phyloP scores from a whole-genome alignment of 371 early-diverging fungal genomes.

The Actinomortierella ambigua region DNA sequence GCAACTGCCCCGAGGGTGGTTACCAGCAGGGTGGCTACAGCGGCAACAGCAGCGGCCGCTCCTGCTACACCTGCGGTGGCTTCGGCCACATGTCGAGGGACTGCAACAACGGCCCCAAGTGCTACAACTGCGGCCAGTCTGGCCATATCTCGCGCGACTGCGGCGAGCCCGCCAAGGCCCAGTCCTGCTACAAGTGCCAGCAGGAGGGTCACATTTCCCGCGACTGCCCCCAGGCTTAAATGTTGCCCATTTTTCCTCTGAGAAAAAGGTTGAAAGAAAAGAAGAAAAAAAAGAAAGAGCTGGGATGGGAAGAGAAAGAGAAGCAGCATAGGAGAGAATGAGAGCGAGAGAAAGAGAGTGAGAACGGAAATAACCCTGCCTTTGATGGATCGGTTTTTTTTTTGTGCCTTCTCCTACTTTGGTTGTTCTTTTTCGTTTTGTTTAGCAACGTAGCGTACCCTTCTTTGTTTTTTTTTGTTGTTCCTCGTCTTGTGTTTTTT shows the following conservation, averaged over 20 bases:
- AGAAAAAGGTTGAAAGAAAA: background rate
- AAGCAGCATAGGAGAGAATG: background rate
- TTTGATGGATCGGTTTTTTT: background rate
- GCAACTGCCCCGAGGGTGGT: constrained; percentile 59
- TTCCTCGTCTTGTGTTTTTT: background rate
- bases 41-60: constrained; percentile 24
- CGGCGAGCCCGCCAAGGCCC: constrained; percentile 61
- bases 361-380: background rate
- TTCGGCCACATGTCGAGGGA: constrained; percentile 52
- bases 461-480: background rate
- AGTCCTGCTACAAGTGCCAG: constrained; percentile 67
- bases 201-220: constrained; percentile 59
- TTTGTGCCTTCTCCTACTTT: background rate
- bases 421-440: background rate
- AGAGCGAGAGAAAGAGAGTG: background rate
- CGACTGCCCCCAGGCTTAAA: constrained; percentile 47
- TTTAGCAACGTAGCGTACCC: background rate
- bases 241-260: background rate
- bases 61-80: constrained; percentile 66
- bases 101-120: constrained; percentile 56
- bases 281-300: background rate
- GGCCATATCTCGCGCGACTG: constrained; percentile 56
- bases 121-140: constrained; percentile 68
- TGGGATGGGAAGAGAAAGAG: background rate
- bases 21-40: constrained; percentile 29